A percentile compares a stretch with the other conserved stretches of the same genome.
phyloP scores from a whole-genome alignment of 2,329 filamentous ascomycete species.

The Harringtonia aguacate region DNA sequence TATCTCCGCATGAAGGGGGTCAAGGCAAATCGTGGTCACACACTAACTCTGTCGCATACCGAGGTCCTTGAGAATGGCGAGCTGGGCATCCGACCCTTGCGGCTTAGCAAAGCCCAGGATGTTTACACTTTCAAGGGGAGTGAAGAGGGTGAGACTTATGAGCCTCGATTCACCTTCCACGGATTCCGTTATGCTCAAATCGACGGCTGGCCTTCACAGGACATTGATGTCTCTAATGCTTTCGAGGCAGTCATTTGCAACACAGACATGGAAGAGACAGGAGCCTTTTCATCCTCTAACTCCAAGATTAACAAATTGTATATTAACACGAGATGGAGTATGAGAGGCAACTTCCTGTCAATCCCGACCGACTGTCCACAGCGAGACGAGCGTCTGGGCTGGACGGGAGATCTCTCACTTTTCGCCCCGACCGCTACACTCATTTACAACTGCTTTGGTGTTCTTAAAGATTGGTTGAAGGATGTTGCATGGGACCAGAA shows the following conservation, averaged over 20 bases:
- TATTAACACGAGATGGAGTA: slow-evolving; percentile 43
- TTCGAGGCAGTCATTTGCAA: slow-evolving; percentile 14
- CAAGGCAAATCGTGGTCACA: slow-evolving; percentile 20
- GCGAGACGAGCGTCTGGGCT: slow-evolving; percentile 41
- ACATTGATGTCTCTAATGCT: slow-evolving; percentile 8
- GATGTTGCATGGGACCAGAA: slow-evolving; percentile 26
- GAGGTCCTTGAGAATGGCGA: slow-evolving; percentile 37
- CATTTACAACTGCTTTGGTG: slow-evolving; percentile 40
- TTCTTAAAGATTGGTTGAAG: slow-evolving; percentile 37
- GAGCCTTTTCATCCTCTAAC: slow-evolving; percentile 41
- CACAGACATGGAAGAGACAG: slow-evolving; percentile 37
- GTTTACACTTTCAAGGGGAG: slow-evolving; percentile 23
- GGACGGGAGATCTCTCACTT: slow-evolving; percentile 40
- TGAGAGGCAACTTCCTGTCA: slow-evolving; percentile 47
- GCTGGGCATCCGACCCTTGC: slow-evolving; percentile 28
- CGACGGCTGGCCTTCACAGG: slow-evolving; percentile 26
- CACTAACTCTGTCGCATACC: slow-evolving; percentile 34
- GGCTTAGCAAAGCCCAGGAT: slow-evolving; percentile 22
- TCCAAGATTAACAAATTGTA: slow-evolving; percentile 41
- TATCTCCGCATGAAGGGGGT: slow-evolving; percentile 27
- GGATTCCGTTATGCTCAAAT: slow-evolving; percentile 41
- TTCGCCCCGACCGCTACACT: slow-evolving; percentile 41
- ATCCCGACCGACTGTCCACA: slow-evolving; percentile 49
- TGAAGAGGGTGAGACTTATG: slow-evolving; percentile 18
- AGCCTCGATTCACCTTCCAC: slow-evolving; percentile 41